phyloP scores from a whole-genome alignment of 768 basidiomycete genomes.

The Kwoniella newhampshirensis region DNA sequence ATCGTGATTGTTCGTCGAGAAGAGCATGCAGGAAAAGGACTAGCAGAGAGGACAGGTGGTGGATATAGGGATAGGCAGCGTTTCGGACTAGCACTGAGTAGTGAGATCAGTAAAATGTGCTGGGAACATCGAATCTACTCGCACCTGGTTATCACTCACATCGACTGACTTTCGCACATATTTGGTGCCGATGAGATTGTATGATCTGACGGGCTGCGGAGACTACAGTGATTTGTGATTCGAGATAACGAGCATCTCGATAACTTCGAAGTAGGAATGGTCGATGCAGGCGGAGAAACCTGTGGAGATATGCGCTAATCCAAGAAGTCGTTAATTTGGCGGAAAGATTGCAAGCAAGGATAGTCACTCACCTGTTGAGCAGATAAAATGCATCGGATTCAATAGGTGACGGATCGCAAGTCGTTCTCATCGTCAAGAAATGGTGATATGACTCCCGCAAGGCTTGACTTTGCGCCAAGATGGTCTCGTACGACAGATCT shows the following conservation, averaged over 20 bases:
- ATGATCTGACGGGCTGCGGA: constrained; percentile 9
- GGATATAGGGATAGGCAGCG: constrained; percentile 10
- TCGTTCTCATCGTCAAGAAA: constrained; percentile 10
- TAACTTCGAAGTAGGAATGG: constrained; percentile 17
- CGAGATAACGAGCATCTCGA: not conserved
- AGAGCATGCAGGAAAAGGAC: constrained; percentile 15
- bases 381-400: constrained; percentile 11
- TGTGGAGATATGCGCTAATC: constrained; percentile 15
- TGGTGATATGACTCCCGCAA: constrained; percentile 4
- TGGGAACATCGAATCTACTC: not conserved
- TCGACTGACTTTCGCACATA: not conserved
- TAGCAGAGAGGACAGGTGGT: constrained; percentile 15
- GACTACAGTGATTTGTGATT: constrained; percentile 4
- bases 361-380: constrained; percentile 11
- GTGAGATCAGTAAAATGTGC: not conserved
- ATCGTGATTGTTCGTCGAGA: not conserved
- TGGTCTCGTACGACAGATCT: constrained; percentile 2
- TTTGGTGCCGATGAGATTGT: constrained; percentile 4
- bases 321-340: not conserved
- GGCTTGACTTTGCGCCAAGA: constrained; percentile 5
- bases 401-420: not conserved
- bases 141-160: not conserved
- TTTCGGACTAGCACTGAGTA: not conserved
- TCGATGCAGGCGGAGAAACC: constrained; percentile 17
- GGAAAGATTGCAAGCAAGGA: not conserved